These are phyloP conservation scores for Penicillium brasilianum DNA, from an alignment of 2,329 filamentous ascomycete species.

Conservation along the genomic window DNA sequence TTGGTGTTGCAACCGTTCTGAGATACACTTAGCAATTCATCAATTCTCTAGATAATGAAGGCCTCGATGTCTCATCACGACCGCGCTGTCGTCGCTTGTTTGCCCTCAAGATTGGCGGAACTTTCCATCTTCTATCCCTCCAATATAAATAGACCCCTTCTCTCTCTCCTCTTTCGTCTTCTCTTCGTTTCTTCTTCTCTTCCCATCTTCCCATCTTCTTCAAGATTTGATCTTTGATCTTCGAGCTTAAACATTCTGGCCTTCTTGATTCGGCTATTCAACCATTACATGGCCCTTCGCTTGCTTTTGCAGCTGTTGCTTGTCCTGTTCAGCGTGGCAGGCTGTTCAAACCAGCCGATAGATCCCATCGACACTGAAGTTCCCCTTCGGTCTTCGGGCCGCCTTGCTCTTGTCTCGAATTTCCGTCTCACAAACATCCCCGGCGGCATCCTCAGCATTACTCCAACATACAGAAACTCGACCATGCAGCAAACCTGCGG, in stretches of 20 bases:
- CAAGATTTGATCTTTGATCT: neutral
- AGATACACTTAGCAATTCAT: neutral
- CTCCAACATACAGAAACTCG: neutral
- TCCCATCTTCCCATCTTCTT: neutral
- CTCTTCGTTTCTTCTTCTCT: neutral
- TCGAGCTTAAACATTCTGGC: neutral
- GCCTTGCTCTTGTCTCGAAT: no score
- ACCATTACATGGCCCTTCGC: neutral
- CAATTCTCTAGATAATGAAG: neutral
- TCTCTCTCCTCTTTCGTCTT: neutral
- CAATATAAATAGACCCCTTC: neutral
- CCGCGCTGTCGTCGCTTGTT: neutral
- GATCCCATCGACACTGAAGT: no score
- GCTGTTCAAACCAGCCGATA: no score
- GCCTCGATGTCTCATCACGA: neutral
- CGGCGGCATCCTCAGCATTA: no score
- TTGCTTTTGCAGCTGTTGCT: neutral
- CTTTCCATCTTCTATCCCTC: neutral
- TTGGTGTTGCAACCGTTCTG: neutral
- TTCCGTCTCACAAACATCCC: no score
- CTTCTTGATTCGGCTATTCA: neutral
- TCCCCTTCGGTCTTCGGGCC: no score
- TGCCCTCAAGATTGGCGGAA: neutral
- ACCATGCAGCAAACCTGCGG: slow-evolving; percentile 8
- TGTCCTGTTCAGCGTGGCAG: no score